phyloP scores from a whole-genome alignment of 2,329 filamentous ascomycete genomes.

The Fusarium coffeatum region DNA sequence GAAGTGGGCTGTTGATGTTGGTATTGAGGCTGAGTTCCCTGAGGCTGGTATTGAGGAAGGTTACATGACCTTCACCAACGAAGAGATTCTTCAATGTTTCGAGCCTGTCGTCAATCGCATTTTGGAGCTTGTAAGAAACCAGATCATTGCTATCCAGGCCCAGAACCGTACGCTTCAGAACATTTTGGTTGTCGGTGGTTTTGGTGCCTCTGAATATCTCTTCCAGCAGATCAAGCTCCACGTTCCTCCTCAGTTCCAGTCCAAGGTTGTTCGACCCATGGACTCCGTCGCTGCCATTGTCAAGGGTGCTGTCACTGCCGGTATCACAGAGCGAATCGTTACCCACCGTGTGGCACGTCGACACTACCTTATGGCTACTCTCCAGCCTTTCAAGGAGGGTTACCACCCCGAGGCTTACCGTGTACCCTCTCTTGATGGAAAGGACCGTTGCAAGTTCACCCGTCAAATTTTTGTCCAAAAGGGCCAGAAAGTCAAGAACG shows the following conservation, averaged over 20 bases:
- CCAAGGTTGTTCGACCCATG: slow-evolving; percentile 98
- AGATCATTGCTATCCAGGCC: slow-evolving; percentile 98
- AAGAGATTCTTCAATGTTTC: slow-evolving; percentile 98
- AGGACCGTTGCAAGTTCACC: slow-evolving; percentile 98
- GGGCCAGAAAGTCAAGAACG: slow-evolving; percentile 98
- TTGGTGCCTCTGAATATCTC: slow-evolving; percentile 97
- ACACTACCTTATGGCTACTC: slow-evolving; percentile 98
- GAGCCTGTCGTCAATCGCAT: slow-evolving; percentile 98
- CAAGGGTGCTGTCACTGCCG: slow-evolving; percentile 96
- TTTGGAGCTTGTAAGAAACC: slow-evolving; percentile 93
- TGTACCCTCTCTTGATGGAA: slow-evolving; percentile 94
- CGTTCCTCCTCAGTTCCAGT: slow-evolving; percentile 97
- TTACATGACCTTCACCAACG: slow-evolving; percentile 99
- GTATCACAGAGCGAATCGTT: slow-evolving; percentile 96
- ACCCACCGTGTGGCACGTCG: slow-evolving; percentile 96
- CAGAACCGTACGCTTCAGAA: slow-evolving; percentile 96
- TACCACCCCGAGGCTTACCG: slow-evolving; percentile 98
- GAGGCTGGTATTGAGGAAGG: slow-evolving; percentile 98
- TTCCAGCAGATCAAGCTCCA: slow-evolving; percentile 99
- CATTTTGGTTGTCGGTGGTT: slow-evolving; percentile 96
- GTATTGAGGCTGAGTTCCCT: slow-evolving; percentile 97
- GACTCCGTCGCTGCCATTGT: slow-evolving; percentile 98
- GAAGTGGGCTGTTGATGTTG: slow-evolving; percentile 98
- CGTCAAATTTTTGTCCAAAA: slow-evolving; percentile 99
- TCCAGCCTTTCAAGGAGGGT: slow-evolving; percentile 98